Base-by-base conservation (phyloP, 805 yeast species). In the Kodamaea jinghongensis region DNA sequence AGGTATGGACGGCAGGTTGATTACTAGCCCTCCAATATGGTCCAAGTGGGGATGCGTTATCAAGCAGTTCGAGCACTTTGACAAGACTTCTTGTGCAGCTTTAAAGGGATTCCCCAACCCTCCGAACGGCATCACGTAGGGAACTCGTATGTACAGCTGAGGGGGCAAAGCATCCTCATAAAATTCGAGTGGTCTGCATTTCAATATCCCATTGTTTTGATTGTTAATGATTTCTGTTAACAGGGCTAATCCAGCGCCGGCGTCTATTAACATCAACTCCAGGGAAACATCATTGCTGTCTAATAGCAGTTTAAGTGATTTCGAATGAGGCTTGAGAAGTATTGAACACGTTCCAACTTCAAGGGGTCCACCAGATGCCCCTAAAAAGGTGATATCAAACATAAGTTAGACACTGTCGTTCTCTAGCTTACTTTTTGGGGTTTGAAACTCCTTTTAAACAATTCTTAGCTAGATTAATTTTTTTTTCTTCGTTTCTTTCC, bases 21-120 rank as follows among this genome's bases (percentile, higher is more conserved):
- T 61, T 0, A 82, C 77, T 34, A 89, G 54, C 0, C 83, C 86
- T 7, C 75, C 56, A 10, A 87, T 69, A 56, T 89, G 97, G 58
- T 89, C 97, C 37, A 89, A 55, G 60, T 89, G 97, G 0, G 91
- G 78, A 59, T 89, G 97, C 1, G 96, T 78, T 17, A 89, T 73
- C 34, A 82, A 63, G 46, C 73, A 78, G 23, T 64, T 64, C 6
- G 62, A 54, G 2, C 81, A 54, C 5, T 58, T 46, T 4, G 61
- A 58, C 22, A 70, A 57, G 4, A 79, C 28, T 22, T 46, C 36
- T 33, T 50, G 48, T 3, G 75, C 54, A 15, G 55, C 38, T 36
- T 56, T 49, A 36, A 61, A 56, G 7, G 72, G 55, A 20, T 32
- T 38, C 25, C 36, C 36, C 31, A 39, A 30, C n/a, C 25, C 11